phyloP scores from a whole-genome alignment of 306 rosid species.

The Gynostemma pentaphyllum region DNA sequence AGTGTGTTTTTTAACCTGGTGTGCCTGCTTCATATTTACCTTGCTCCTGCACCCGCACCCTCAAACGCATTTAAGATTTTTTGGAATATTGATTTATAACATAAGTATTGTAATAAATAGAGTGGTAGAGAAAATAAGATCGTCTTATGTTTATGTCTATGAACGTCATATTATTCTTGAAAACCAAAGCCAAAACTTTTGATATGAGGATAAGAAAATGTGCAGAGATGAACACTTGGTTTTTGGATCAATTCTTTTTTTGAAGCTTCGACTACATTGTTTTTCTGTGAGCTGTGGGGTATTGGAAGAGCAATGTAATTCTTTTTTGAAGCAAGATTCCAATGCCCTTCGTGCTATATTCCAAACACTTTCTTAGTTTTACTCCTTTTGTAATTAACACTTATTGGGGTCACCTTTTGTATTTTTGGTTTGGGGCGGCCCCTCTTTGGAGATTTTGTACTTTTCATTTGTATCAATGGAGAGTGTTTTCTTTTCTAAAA shows the following conservation, averaged over 20 bases:
- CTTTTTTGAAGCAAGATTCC: no score
- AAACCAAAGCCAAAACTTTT: background rate
- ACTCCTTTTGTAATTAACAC: no score
- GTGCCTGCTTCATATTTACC: constrained; percentile 1
- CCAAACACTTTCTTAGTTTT: no score
- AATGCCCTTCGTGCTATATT: no score
- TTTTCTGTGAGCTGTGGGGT: background rate
- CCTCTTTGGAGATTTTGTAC: no score
- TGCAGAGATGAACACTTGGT: background rate
- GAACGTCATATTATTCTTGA: background rate
- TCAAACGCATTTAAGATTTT: background rate
- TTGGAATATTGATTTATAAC: background rate
- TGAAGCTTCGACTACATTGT: background rate
- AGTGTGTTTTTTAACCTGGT: constrained; percentile 16
- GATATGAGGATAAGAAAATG: background rate
- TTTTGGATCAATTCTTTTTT: background rate
- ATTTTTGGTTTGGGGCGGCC: no score
- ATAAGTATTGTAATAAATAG: background rate
- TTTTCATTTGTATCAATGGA: no score
- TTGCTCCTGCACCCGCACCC: background rate
- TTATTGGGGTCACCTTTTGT: no score
- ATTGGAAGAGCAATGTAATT: no score
- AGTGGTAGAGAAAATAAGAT: background rate
- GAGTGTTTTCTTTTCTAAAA: no score
- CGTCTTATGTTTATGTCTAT: background rate